These are phyloP conservation scores for Lachancea cidri DNA, from an alignment of 805 yeast genomes.

Conservation along the genomic window DNA sequence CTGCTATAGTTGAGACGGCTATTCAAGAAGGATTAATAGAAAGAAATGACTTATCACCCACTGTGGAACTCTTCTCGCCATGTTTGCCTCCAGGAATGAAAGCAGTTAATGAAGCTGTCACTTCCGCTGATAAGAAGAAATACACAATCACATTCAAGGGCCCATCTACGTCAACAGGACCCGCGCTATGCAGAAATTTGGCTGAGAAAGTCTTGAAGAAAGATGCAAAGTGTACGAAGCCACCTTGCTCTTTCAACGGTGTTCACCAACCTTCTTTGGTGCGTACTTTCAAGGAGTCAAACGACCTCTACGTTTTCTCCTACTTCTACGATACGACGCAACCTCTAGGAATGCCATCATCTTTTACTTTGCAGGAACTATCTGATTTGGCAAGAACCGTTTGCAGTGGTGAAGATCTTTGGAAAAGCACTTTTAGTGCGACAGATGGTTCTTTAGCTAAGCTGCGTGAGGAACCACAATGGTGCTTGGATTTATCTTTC, in stretches of 20 bases:
- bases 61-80: constrained; percentile 59
- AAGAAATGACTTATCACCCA: constrained; percentile 36
- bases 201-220: constrained; percentile 82
- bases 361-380: constrained; percentile 82
- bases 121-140: constrained; percentile 41
- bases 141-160: constrained; percentile 62
- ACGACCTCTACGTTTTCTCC: constrained; percentile 86
- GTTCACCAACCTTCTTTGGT: constrained; percentile 92
- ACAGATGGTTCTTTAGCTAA: constrained; percentile 62
- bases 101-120: constrained; percentile 59
- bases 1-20: constrained; percentile 51
- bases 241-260: constrained; percentile 96
- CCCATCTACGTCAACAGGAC: constrained; percentile 54
- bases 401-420: constrained; percentile 74
- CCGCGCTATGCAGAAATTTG: constrained; percentile 74
- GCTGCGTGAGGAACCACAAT: constrained; percentile 75
- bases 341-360: constrained; percentile 91
- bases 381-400: constrained; percentile 76
- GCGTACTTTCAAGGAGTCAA: constrained; percentile 61
- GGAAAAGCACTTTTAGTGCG: constrained; percentile 63
- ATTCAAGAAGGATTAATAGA: constrained; percentile 38
- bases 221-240: constrained; percentile 64
- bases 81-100: constrained; percentile 77
- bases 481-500: constrained; percentile 91
- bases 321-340: constrained; percentile 92